A percentile compares a stretch with the other conserved stretches of the same genome.
Conservation (phyloP, 1,139 yeast species). For the Magnusiomyces magnusii region DNA sequence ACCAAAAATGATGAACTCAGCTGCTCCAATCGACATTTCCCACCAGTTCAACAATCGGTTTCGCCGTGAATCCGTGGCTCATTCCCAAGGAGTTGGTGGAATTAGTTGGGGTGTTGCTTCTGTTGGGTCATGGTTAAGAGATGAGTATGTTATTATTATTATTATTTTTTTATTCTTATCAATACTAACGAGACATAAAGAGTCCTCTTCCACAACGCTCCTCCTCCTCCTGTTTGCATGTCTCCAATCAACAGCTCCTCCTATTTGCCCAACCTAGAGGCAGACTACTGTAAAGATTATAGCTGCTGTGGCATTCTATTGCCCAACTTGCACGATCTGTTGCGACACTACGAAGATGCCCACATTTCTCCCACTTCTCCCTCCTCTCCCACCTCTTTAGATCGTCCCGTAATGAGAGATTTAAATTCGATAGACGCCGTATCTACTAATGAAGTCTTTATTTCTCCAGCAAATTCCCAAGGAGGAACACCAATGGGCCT, state of each 20-base stretch:
- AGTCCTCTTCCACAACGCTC: constrained; percentile 48
- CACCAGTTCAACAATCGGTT: constrained; percentile 32
- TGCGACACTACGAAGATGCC: constrained; percentile 93
- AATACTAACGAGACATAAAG: constrained; percentile 43
- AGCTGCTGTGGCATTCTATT: constrained; percentile 89
- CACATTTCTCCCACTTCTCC: constrained; percentile 61
- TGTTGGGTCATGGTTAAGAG: constrained; percentile 93
- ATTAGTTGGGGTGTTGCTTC: constrained; percentile 84
- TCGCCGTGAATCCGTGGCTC: constrained; percentile 87
- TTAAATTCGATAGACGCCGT: constrained; percentile 51
- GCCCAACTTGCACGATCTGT: constrained; percentile 86
- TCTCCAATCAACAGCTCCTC: constrained; percentile 59
- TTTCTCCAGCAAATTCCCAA: constrained; percentile 35
- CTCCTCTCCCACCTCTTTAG: too few relatives aligned
- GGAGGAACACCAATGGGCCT: constrained; percentile 26
- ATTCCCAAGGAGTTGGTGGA: constrained; percentile 96
- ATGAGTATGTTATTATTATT: constrained; percentile 50
- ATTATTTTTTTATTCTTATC: not conserved
- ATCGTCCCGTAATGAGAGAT: constrained; percentile 39
- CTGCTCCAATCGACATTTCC: constrained; percentile 39
- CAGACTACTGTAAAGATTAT: constrained; percentile 93
- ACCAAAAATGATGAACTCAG: constrained; percentile 25
- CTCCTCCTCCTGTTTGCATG: constrained; percentile 37
- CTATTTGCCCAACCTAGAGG: constrained; percentile 87
- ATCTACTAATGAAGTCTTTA: constrained; percentile 82